These are phyloP conservation scores for Picea engelmannii DNA, from an alignment of 83 land plant genomes.

Conservation along the genomic window DNA sequence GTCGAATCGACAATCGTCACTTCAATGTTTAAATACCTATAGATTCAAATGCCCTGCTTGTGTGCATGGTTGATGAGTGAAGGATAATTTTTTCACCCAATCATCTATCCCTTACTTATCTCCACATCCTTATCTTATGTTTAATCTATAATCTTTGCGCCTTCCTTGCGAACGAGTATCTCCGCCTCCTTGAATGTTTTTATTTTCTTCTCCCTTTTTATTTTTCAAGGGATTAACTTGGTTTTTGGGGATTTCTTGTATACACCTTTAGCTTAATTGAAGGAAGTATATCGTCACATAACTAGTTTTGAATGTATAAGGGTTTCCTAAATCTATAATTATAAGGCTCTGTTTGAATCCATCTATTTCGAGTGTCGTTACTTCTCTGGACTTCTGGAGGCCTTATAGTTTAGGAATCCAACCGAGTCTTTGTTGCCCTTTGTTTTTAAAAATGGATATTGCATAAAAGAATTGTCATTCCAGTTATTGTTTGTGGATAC, in stretches of 20 bases:
- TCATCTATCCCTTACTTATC: too few species aligned
- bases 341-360: background rate
- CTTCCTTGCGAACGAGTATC: background rate
- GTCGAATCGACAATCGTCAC: too few species aligned
- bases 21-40: too few species aligned
- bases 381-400: background rate
- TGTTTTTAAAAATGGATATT: background rate
- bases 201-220: too few species aligned
- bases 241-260: too few species aligned
- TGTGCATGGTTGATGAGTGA: too few species aligned
- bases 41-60: too few species aligned
- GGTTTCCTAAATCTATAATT: background rate
- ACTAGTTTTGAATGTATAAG: background rate
- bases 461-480: background rate
- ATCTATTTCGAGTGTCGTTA: background rate
- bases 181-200: background rate
- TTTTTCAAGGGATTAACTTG: too few species aligned
- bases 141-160: too few species aligned
- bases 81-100: too few species aligned
- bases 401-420: background rate
- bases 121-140: too few species aligned
- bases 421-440: background rate
- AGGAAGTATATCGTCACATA: background rate
- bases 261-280: background rate
- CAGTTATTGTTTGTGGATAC: background rate